Percentiles rank a stretch among this genome's conserved stretches.
phyloP scores from a whole-genome alignment of 2,329 filamentous ascomycete genomes.

The Cercospora zeae-maydis region DNA sequence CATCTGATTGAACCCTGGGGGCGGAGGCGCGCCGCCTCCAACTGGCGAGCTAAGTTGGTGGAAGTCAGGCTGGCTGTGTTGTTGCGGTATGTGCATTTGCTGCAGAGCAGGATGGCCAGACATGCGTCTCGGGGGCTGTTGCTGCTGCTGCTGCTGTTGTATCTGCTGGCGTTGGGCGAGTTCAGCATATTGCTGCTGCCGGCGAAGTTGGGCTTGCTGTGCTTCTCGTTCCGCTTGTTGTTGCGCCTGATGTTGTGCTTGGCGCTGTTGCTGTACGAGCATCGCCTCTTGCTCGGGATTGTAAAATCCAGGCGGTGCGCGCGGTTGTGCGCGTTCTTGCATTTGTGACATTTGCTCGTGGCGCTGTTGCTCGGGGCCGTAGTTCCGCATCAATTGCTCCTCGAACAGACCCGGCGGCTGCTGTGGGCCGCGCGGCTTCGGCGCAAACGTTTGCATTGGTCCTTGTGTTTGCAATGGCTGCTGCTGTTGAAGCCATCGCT shows the following conservation, averaged over 20 bases:
- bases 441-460: slow-evolving; percentile 27
- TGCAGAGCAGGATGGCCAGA: slow-evolving; percentile 30
- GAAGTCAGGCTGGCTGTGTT: slow-evolving; percentile 26
- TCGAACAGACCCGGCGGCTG: slow-evolving; percentile 37
- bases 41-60: slow-evolving; percentile 21
- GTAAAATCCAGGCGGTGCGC: slow-evolving; percentile 36
- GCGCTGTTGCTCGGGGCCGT: slow-evolving; percentile 25
- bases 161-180: slow-evolving; percentile 6
- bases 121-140: slow-evolving; percentile 25
- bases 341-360: slow-evolving; percentile 21
- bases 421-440: slow-evolving; percentile 35
- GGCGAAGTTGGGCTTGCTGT: slow-evolving; percentile 10
- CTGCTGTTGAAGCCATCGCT: slow-evolving; percentile 37
- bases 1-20: slow-evolving; percentile 35
- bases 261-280: slow-evolving; percentile 32
- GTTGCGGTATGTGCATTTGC: slow-evolving; percentile 31
- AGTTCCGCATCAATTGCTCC: slow-evolving; percentile 35
- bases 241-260: slow-evolving; percentile 14
- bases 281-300: slow-evolving; percentile 32
- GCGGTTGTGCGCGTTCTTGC: slow-evolving; percentile 29
- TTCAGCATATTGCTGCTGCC: slow-evolving; percentile 11
- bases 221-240: slow-evolving; percentile 9
- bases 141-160: slow-evolving; percentile 11
- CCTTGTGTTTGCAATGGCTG: slow-evolving; percentile 9
- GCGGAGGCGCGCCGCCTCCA: slow-evolving; percentile 18